Evolutionary conservation across 2,329 filamentous ascomycete species (phyloP), one percentile per base, ranked within the genome.

Genomic region (Akanthomyces muscarius): DNA sequence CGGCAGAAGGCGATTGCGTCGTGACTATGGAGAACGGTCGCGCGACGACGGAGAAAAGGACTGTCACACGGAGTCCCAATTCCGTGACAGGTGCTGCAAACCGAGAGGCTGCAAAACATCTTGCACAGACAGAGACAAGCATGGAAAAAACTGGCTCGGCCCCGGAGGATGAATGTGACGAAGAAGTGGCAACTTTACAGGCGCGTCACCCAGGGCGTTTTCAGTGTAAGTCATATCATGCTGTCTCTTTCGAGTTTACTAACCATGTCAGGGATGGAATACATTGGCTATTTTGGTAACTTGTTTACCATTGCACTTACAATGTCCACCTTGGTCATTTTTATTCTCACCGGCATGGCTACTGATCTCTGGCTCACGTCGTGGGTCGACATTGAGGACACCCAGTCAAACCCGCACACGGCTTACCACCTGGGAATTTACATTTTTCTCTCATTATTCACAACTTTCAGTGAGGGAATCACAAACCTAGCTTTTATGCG

Each of bases 351-450:
- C 3, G 53, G 53, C 10, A 56, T 56, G 53, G 53, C 53, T 30
- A 45, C 53, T 25, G 53, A 63, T 47, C 36, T 77, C 16, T 80
- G 77, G 77, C 70, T 80, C 28, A 74, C 77, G 2, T 68, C 75
- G 50, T 80, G 78, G 78, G 53, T 56, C 53, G 53, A 56, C 41
- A 30, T 42, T 41, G 70, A 72, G 28, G 71, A 72, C 7, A 68
- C 10, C 28, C 8, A 30, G 10, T 30, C 28, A 5, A 52, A 21
- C 5, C 50, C 14, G 11, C 72, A 33, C 68, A 75, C 44, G 68
- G 77, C 30, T 33, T 81, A 77, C 67, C 83, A 82, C 64, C 72
- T 82, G 13, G 74, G 74, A 4, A 71, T 82, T 25, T 83, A 82
- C 50, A 74, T 76, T 0, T 72, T 67, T 11, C 71, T 78, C 56